phyloP scores from a whole-genome alignment of 805 yeast genomes.

The Alloascoidea hylecoeti region DNA sequence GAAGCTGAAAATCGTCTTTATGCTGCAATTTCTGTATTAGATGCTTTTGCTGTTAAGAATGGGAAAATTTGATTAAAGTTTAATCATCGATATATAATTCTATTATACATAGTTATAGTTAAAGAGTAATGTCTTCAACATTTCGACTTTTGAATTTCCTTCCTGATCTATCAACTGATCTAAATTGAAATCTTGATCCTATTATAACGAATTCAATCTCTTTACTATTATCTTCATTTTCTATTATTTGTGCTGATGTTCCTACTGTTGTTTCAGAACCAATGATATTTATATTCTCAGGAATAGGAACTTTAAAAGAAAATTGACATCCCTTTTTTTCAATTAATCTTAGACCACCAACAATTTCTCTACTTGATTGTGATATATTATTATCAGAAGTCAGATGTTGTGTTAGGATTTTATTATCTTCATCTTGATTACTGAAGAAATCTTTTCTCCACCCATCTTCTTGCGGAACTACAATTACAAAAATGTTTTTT shows the following conservation, averaged over 20 bases:
- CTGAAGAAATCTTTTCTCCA: constrained; percentile 18
- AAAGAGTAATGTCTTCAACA: constrained; percentile 48
- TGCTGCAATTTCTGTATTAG: constrained; percentile 91
- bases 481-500: constrained; percentile 53
- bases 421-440: constrained; percentile 1
- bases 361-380: constrained; percentile 13
- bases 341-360: constrained; percentile 55
- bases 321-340: constrained; percentile 60
- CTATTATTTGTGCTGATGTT: constrained; percentile 4
- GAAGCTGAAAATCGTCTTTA: constrained; percentile 95
- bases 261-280: constrained; percentile 4
- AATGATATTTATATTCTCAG: constrained; percentile 1
- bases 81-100: too few species aligned
- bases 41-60: constrained; percentile 76
- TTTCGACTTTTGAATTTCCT: constrained; percentile 74
- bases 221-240: constrained; percentile 14
- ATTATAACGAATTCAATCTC: constrained; percentile 46
- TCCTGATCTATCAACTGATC: constrained; percentile 71
- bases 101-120: background rate
- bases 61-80: constrained; percentile 27
- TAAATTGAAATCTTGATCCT: constrained; percentile 66
- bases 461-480: constrained; percentile 27
- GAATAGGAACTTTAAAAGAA: constrained; percentile 28
- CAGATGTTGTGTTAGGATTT: constrained; percentile 11
- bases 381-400: constrained; percentile 2